Base-by-base conservation (phyloP, 495 filamentous ascomycete genomes). In the Aspergillus asperescens region DNA sequence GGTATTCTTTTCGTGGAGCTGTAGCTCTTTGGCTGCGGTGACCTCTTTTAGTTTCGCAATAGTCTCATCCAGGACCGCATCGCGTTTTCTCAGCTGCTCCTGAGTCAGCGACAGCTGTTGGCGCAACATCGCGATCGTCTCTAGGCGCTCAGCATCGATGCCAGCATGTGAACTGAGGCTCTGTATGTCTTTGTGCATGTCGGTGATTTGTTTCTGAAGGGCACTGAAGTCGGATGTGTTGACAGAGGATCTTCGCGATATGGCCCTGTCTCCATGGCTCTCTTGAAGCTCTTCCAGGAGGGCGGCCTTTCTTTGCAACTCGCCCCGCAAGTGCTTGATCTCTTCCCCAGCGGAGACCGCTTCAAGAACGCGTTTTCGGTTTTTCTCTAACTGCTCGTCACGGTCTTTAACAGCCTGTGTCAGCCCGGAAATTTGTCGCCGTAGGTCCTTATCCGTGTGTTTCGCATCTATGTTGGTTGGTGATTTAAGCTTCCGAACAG, bases 341-440 rank as follows among this genome's bases (percentile, higher is more conserved):
- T 74, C 69, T 25, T 74, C 70, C 5, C 52, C 61, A 12, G 67
- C 68, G 8, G 73, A 71, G 10, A 64, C 65, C 1, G 70, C 67
- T 50, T 75, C 70, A 13, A 71, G 50, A 12, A 72, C 56, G 13
- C 66, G 63, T 20, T 53, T 56, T 27, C 55, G 68, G 35, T 66
- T 67, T n/a, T 56, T 64, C 23, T 64, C 61, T 7, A 75, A 44
- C 46, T 73, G 69, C 18, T 74, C 66, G 47, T 76, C 69, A 13
- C 69, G 56, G 18, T 72, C 63, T 4, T 60, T 60, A n/a, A 72
- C 23, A 4, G 68, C 61, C 5, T 71, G 54, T 24, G 67, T 54
- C 12, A 76, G 50, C 25, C 73, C 59, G 12, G 55, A 59, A 47
- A 76, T 69, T 31, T 70, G 69, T 35, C 56, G 63, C 10, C 62